These are phyloP conservation scores for Eudorina sp. DNA, from an alignment of 139 green algal genomes.

Conservation along the genomic window DNA sequence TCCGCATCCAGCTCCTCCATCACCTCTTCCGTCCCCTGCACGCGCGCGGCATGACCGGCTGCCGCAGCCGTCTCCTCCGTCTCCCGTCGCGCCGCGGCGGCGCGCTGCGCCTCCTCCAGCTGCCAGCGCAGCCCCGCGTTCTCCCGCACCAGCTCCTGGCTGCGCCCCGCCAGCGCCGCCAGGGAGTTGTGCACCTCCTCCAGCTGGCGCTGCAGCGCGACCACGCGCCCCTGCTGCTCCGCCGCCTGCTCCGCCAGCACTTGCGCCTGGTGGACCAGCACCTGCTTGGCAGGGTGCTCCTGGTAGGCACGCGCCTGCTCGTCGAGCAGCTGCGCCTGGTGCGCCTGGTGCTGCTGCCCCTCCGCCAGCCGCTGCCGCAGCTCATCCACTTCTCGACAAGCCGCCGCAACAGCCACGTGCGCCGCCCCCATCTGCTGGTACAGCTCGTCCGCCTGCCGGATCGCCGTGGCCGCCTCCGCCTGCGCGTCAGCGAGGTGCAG, in stretches of 20 bases:
- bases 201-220: conserved; percentile 4
- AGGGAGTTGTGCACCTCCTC: not conserved
- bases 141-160: conserved; percentile 7
- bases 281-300: not conserved
- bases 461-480: not conserved
- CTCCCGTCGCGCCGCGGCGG: not conserved
- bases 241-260: not conserved
- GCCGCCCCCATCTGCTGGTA: not conserved
- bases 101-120: not conserved
- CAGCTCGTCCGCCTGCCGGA: not conserved
- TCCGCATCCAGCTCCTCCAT: not conserved
- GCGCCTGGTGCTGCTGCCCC: not conserved
- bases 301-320: not conserved
- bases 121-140: conserved; percentile 3
- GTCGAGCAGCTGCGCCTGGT: not conserved
- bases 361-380: conserved; percentile 3
- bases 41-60: not conserved
- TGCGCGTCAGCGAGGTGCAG: conserved; percentile 1
- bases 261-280: not conserved
- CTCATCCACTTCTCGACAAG: not conserved
- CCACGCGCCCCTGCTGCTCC: not conserved
- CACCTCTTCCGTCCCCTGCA: not conserved
- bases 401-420: not conserved
- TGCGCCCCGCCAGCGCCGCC: conserved; percentile 8
- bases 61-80: not conserved